Evolutionary conservation across 1,284 basidiomycete genomes (phyloP), one percentile per base, ranked within the genome.

Genomic region (Vanrija sp.): DNA sequence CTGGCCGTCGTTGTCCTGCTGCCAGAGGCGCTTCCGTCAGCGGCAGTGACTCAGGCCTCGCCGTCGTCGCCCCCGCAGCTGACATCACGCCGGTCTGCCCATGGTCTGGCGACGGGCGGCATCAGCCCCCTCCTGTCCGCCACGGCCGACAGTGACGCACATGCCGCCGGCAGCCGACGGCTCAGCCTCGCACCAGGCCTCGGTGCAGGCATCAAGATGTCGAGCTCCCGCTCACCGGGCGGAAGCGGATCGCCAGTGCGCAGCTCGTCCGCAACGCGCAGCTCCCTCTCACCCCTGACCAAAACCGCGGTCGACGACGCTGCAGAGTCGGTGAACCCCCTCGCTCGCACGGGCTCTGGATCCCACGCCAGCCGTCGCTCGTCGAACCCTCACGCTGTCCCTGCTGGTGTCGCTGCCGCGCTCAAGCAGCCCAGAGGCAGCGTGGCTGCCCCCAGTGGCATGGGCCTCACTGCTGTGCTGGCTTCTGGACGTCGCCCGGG

Each of bases 171-270:
- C n/a, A 62, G 61, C 19, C 60, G 72, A 15, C 61, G 72, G 28
- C 51, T 72, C 47, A 69, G 67, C 52, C 58, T 74, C 3, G 72
- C 67, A 2, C 62, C 70, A 3, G 68, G 70, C 3, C 52, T 73
- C 12, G 72, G 68, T 0, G 46, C 60, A 5, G 70, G 70, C 1
- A 59, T 62, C 6, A 58, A 60, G 29, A 54, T 49, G 34, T 23
- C 26, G 19, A 34, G 34, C 34, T 34, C 34, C 9, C 34, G 34
- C 10, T 12, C 5, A 12, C 34, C 34, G 12, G 34, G 34, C 5
- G 34, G 34, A 15, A 34, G 34, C 34, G 9, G 10, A 34, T 34
- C 34, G 12, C 34, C 34, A 34, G 34, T 34, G 14, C 34, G 34
- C 34, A 34, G 34, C 34, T 14, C 34, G 10, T 34, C 34, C 34